Evolutionary conservation across 192 early-diverging fungal genomes (phyloP).

Genomic region (Rhizophagus sp.): DNA sequence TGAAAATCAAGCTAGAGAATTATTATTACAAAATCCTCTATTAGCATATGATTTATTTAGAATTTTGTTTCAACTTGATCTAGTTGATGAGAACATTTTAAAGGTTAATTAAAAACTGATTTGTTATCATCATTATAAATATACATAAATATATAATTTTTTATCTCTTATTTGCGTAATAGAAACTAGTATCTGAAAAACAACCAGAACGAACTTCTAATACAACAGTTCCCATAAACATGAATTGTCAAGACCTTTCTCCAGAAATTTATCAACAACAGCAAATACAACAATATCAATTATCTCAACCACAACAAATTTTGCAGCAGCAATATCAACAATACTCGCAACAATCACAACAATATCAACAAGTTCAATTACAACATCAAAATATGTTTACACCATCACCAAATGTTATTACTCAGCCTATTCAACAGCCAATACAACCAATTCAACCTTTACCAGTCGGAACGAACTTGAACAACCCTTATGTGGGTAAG

Average conservation of each 20-base stretch:
- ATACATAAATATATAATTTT: too few species aligned
- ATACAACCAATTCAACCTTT: background rate
- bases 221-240: constrained; percentile 34
- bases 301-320: constrained; percentile 16
- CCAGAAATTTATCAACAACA: constrained; percentile 34
- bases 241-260: constrained; percentile 34
- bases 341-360: too few species aligned
- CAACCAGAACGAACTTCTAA: constrained; percentile 19
- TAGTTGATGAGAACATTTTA: constrained; percentile 68
- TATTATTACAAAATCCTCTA: constrained; percentile 73
- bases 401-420: constrained; percentile 10
- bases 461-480: background rate
- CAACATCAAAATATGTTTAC: constrained; percentile 17
- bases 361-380: too few species aligned
- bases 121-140: background rate
- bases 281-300: constrained; percentile 11
- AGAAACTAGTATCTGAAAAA: background rate
- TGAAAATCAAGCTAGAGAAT: constrained; percentile 62
- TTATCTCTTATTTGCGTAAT: background rate
- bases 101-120: constrained; percentile 40
- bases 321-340: too few species aligned
- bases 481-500: background rate
- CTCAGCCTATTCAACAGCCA: background rate
- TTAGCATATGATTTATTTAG: constrained; percentile 83
- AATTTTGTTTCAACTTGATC: constrained; percentile 73